Base-by-base conservation (phyloP, 2,329 filamentous ascomycete species). In the Dactylellina sp. region DNA sequence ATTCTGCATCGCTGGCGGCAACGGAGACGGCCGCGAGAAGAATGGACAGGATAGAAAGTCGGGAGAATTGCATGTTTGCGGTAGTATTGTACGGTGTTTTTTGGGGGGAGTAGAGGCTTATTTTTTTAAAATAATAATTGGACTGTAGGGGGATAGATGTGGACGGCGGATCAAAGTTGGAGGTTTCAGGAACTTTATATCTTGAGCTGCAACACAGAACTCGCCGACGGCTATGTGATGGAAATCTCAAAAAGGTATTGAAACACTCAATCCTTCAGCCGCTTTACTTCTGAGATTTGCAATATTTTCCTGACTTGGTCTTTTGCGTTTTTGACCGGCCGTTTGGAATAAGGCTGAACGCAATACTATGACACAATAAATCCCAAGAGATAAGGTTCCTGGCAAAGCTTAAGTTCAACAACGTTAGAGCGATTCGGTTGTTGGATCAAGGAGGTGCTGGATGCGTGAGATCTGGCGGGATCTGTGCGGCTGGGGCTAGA, bases 21-120 rank as follows among this genome's bases (percentile, higher is more conserved):
- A 35, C n/a, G 22, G 68, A 65, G 22, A 74, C 11, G 7, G 60
- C 22, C 3, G 61, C 47, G 20, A 65, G n/a, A 7, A 74, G 37
- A 9, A 74, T 32, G 7, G 46, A 39, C 20, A 53, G 18, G 32
- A 74, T 1, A 2, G 68, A 65, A 11, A 65, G 4, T 32, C 18
- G 16, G 49, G 52, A 65, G 42, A 74, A 12, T 56, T 74, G 60
- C 68, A 74, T 74, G 25, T 55, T 74, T 28, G 20, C 14, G 9
- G 20, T 32, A 14, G 47, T 52, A 28, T 12, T 28, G n/a, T 52
- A 50, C 46, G 46, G 46, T 50, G 46, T 5, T 3, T 46, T 24
- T 55, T n/a, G n/a, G n/a, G n/a, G n/a, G n/a, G n/a, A n/a, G n/a
- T n/a, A n/a, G n/a, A n/a, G n/a, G n/a, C n/a, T 53, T 47, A 25